A percentile compares a stretch with the other conserved stretches of the same genome.
Evolutionary conservation across 495 filamentous ascomycete genomes (phyloP).

Genomic region (Neurospora discreta): DNA sequence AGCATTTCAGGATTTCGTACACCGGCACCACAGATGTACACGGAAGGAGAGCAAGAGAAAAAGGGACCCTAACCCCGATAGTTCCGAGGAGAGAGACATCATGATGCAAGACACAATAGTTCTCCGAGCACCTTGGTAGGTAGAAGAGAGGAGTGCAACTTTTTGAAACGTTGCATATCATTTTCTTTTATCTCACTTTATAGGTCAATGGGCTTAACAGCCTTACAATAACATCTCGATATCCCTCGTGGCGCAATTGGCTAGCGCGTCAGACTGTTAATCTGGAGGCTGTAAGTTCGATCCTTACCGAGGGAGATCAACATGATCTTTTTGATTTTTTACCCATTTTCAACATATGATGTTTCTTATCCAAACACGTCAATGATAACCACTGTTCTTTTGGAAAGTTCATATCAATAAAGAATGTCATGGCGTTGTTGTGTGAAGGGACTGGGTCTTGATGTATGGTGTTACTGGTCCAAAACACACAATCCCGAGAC

Average conservation of each 20-base stretch:
- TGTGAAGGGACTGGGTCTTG: not conserved
- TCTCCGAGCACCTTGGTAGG: not conserved
- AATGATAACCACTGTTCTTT: too few species aligned
- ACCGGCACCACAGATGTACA: not conserved
- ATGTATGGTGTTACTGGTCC: too few species aligned
- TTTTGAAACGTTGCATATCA: not conserved
- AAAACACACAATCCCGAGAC: too few species aligned
- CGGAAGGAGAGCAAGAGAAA: not conserved
- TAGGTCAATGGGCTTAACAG: not conserved
- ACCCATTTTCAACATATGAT: too few species aligned
- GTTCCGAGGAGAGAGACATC: not conserved
- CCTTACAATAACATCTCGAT: not conserved
- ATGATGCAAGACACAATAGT: not conserved
- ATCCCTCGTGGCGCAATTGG: not conserved
- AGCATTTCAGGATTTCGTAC: not conserved
- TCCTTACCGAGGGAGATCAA: not conserved
- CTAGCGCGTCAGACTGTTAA: not conserved
- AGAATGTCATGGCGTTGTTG: not conserved
- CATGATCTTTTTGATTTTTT: not conserved
- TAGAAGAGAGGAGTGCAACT: not conserved
- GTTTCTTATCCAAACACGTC: too few species aligned
- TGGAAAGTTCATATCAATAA: not conserved
- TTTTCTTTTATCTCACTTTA: too few species aligned
- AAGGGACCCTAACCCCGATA: not conserved
- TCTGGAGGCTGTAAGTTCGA: not conserved